Evolutionary conservation across 805 yeast genomes (phyloP), one percentile per base, ranked within the genome.

Genomic region (Starmerella etchellsii): DNA sequence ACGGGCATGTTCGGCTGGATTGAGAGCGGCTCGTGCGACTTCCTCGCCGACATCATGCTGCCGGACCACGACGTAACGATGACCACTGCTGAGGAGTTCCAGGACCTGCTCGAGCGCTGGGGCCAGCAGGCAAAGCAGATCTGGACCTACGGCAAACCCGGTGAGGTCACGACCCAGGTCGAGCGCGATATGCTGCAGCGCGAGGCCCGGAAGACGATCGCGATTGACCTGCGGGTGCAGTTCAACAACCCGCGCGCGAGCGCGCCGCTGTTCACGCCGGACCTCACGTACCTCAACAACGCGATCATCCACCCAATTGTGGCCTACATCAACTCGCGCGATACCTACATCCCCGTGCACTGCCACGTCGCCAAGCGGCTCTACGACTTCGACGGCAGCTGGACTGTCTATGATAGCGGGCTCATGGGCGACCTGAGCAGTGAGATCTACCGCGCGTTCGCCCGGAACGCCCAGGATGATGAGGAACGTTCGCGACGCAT

Each of bases 1-100:
- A 52, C 52, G 5, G 98, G 99, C 0, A 95, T 97, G 11, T 84
- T 91, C 60, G 96, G 97, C 6, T 91, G 99, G 99, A 88, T 91
- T 41, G 76, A 83, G 5, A 70, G 73, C 46, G 98, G 99, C 13
- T 76, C 76, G 38, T 97, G 88, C 19, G 96, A 91, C 59, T 78
- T 91, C 77, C 64, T 83, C 48, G 96, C 95, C 7, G 96, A 91
- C 55, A 74, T 88, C 15, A 73, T 78, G 69, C 76, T 85, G 2
- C 54, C 54, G n/a, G 93, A 94, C 0, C 76, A 73, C 39, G 67
- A 68, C 31, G 71, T 73, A 26, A 74, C 70, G 31, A 58, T 70
- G 36, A 67, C 67, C n/a, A 42, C 58, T 29, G 44, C 56, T 31
- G 59, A 59, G 42, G 49, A 64, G 37, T 48, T 59, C 25, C 58